These are phyloP conservation scores for Nakazawaea peltata DNA, from an alignment of 805 yeast species.

Conservation along the genomic window DNA sequence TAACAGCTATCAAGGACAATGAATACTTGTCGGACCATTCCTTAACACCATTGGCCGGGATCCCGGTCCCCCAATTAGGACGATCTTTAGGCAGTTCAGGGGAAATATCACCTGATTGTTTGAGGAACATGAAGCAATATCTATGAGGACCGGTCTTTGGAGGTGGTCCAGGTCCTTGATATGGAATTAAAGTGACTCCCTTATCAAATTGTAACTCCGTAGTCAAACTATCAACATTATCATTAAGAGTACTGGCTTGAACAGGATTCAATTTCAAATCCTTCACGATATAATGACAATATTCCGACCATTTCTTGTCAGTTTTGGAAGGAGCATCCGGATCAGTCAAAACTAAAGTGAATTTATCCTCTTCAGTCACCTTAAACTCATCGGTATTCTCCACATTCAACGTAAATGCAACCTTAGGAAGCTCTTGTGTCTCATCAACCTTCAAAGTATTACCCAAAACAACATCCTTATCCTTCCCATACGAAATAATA, in stretches of 20 bases:
- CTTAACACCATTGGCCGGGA: slow-evolving; percentile 68
- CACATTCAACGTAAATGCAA: slow-evolving; percentile 54
- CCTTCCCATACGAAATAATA: slow-evolving; percentile 54
- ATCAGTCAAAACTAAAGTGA: slow-evolving; percentile 76
- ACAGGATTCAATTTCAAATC: slow-evolving; percentile 42
- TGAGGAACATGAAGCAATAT: slow-evolving; percentile 69
- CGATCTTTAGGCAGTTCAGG: slow-evolving; percentile 41
- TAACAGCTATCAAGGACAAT: slow-evolving; percentile 62
- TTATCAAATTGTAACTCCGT: slow-evolving; percentile 23
- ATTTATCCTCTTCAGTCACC: slow-evolving; percentile 39
- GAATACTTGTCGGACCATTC: slow-evolving; percentile 63
- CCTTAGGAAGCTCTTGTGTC: slow-evolving; percentile 59
- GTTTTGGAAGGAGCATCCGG: slow-evolving; percentile 88
- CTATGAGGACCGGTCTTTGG: slow-evolving; percentile 80
- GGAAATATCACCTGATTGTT: slow-evolving; percentile 39
- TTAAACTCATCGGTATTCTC: slow-evolving; percentile 30
- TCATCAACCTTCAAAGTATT: slow-evolving; percentile 57
- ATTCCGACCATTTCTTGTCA: slow-evolving; percentile 87
- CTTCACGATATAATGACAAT: slow-evolving; percentile 62
- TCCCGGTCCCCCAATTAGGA: slow-evolving; percentile 82
- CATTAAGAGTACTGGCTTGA: slow-evolving; percentile 20
- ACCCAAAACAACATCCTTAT: slow-evolving; percentile 67
- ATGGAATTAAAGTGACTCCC: slow-evolving; percentile 42
- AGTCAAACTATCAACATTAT: slow-evolving; percentile 23
- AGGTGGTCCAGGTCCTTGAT: slow-evolving; percentile 89